A percentile compares a stretch with the other conserved stretches of the same genome.
Evolutionary conservation across 139 green algal species (phyloP).

Genomic region (Edaphochlamys debaryana): DNA sequence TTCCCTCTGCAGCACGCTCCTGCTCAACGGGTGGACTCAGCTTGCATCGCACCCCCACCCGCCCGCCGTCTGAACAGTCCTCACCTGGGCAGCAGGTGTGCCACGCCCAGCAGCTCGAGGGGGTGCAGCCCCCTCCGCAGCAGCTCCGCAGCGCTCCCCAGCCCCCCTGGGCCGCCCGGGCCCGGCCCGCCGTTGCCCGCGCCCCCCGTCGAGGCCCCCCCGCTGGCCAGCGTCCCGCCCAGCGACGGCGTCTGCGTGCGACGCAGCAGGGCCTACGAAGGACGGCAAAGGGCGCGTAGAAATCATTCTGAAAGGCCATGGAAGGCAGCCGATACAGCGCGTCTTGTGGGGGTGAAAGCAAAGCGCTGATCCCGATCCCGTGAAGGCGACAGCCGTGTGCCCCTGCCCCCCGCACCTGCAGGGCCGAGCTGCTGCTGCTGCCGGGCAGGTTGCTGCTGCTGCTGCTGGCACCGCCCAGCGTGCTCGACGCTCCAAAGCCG

Average conservation of each 20-base stretch:
- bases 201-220: too few species aligned
- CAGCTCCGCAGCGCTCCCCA: slow-evolving; percentile 51
- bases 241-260: not conserved
- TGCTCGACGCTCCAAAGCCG: not conserved
- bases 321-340: too few species aligned
- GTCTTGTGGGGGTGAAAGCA: too few species aligned
- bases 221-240: not conserved
- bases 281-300: too few species aligned
- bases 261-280: slow-evolving; percentile 28
- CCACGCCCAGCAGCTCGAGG: slow-evolving; percentile 66
- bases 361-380: too few species aligned
- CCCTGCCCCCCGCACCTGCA: slow-evolving; percentile 40
- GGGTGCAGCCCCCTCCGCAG: slow-evolving; percentile 63
- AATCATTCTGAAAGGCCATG: too few species aligned
- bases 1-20: too few species aligned
- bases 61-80: too few species aligned
- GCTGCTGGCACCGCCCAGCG: not conserved
- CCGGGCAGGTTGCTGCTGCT: not conserved
- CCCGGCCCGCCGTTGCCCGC: not conserved
- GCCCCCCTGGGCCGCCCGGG: not conserved
- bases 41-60: too few species aligned
- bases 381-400: too few species aligned
- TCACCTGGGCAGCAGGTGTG: slow-evolving; percentile 38
- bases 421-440: slow-evolving; percentile 13
- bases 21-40: too few species aligned